These are phyloP conservation scores for Beauveria rudraprayagi DNA, from an alignment of 2,329 filamentous ascomycete species.

Conservation along the genomic window DNA sequence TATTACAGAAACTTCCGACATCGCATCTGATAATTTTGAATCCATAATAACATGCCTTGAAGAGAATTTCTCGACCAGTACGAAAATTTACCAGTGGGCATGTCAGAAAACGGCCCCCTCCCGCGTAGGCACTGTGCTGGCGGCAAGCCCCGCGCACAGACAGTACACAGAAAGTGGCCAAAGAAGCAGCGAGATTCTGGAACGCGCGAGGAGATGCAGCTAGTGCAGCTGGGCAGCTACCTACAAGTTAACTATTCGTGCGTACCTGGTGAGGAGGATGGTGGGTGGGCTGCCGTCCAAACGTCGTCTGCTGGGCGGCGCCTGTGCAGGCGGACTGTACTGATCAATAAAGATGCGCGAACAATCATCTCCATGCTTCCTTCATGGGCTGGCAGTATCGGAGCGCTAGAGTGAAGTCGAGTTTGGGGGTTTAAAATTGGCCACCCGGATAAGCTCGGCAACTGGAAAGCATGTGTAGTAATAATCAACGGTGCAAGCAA, in stretches of 20 bases:
- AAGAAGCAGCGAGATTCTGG: background rate
- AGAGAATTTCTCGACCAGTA: no score
- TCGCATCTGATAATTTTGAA: no score
- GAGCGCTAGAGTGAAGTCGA: background rate
- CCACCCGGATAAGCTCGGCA: background rate
- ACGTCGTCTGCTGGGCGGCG: background rate
- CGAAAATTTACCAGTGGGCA: no score
- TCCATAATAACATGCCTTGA: no score
- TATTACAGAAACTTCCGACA: no score
- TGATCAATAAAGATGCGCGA: constrained; percentile 2
- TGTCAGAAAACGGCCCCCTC: no score
- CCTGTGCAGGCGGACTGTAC: background rate
- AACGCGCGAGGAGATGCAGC: background rate
- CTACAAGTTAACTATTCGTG: background rate
- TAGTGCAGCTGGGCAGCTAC: background rate
- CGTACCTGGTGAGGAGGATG: background rate
- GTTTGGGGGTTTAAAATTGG: background rate
- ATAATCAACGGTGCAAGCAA: background rate
- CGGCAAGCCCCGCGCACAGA: background rate
- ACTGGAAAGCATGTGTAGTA: background rate
- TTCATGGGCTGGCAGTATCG: background rate
- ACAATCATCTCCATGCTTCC: background rate
- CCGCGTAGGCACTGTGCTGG: no score
- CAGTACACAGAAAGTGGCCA: background rate
- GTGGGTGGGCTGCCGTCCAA: background rate